These are phyloP conservation scores for Meyerozyma sp. DNA, from an alignment of 1,139 yeast genomes.

Conservation along the genomic window DNA sequence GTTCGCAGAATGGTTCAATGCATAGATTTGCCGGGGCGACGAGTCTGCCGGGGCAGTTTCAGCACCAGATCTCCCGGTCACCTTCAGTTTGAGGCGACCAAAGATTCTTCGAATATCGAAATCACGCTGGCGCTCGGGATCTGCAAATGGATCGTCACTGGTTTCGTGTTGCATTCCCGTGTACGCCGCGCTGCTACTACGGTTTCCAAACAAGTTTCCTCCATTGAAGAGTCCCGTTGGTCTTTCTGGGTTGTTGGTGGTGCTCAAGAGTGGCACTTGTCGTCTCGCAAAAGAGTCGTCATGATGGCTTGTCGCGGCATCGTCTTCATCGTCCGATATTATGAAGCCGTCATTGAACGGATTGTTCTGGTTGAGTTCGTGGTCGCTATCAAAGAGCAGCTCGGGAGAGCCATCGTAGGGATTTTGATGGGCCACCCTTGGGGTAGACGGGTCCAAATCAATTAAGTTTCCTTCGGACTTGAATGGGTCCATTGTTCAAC, in stretches of 20 bases:
- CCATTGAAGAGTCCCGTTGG: constrained; percentile 5
- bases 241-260: constrained; percentile 6
- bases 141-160: constrained; percentile 9
- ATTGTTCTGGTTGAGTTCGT: constrained; percentile 14
- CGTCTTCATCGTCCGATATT: constrained; percentile 31
- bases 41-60: constrained; percentile 4
- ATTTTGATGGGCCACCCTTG: constrained; percentile 5
- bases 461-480: constrained; percentile 20
- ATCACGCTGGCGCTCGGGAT: constrained; percentile 21
- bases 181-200: constrained; percentile 11
- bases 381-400: neutral
- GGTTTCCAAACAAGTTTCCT: constrained; percentile 6
- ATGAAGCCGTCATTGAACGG: constrained; percentile 35
- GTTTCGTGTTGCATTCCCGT: constrained; percentile 16
- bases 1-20: constrained; percentile 60
- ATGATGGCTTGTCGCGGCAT: constrained; percentile 5
- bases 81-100: constrained; percentile 36
- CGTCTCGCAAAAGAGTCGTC: constrained; percentile 2
- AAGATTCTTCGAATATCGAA: constrained; percentile 59
- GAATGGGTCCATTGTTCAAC: constrained; percentile 8
- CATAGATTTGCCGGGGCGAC: constrained; percentile 63
- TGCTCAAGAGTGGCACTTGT: constrained; percentile 8
- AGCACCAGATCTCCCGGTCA: constrained; percentile 13
- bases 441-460: constrained; percentile 21
- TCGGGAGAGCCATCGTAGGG: constrained; percentile 8